Evolutionary conservation across 208 protist genomes (phyloP).

Genomic region (Porcisia deanei): DNA sequence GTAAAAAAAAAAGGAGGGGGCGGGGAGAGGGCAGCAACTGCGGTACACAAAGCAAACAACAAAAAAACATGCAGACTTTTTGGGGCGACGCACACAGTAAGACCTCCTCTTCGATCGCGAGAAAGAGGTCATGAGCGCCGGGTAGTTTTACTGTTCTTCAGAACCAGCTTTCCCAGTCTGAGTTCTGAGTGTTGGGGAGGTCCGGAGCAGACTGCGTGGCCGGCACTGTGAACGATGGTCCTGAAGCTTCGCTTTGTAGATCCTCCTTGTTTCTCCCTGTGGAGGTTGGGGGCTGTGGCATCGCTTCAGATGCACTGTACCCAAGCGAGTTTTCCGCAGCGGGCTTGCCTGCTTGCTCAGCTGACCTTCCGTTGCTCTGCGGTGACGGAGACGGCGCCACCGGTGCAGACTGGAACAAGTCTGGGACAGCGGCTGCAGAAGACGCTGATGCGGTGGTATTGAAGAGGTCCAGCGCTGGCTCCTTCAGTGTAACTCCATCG

Average conservation of each 20-base stretch:
- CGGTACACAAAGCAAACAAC: too few relatives aligned
- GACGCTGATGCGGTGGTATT: neutral
- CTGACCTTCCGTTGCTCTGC: neutral
- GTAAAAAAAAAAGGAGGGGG: too few relatives aligned
- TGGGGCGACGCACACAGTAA: neutral
- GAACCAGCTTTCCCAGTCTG: slow-evolving; percentile 11
- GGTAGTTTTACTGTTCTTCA: slow-evolving; percentile 4
- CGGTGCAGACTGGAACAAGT: neutral
- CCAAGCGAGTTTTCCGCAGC: slow-evolving; percentile 2
- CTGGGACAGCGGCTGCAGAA: neutral
- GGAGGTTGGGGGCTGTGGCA: neutral
- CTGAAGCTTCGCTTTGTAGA: neutral
- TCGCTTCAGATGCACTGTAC: neutral
- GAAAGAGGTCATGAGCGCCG: neutral
- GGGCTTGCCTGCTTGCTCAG: neutral
- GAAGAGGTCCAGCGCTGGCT: slow-evolving; percentile 21
- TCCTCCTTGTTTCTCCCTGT: neutral
- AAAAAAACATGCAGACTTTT: too few relatives aligned
- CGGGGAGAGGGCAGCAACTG: too few relatives aligned
- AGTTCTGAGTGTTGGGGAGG: neutral
- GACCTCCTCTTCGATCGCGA: neutral
- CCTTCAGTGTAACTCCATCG: slow-evolving; percentile 20
- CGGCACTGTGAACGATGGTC: neutral
- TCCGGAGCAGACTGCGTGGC: neutral
- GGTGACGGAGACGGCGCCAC: neutral